Base-by-base conservation (phyloP, 1,284 basidiomycete genomes). In the Microbotryum lychnidis-dioicae region DNA sequence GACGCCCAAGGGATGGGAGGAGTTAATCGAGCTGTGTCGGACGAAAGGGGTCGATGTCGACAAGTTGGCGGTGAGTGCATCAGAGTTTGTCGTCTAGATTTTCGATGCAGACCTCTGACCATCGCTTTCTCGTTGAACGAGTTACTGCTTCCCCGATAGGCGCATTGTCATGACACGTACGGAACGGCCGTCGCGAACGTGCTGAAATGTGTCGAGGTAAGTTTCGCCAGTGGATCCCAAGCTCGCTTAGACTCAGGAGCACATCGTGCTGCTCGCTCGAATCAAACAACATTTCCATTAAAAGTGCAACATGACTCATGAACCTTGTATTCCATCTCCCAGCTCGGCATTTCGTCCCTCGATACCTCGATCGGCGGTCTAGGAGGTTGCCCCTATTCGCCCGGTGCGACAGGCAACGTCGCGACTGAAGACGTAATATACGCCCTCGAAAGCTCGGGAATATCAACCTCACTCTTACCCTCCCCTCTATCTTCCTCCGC, bases 351-450 rank as follows among this genome's bases (percentile, higher is more conserved):
- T 4, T 60, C 69, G 4, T 77, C 77, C 2, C 75, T 80, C 25
- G 79, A 81, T 66, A 72, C 77, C 5, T 86, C 87, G 2, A 83
- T 96, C 6, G 89, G 85, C 6, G 91, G 92, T 0, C 82, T 97
- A 0, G 93, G 93, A 2, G 91, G 92, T 16, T 97, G 93, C 72
- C 92, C 93, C 1, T 97, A 92, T 76, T 91, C 91, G 0, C 93
- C 93, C 0, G 92, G 92, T 1, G 91, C 91, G 6, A 92, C 89
- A 0, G 91, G 91, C n/a, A 93, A 93, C 70, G 87, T 92, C 29
- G 86, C 89, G 0, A 93, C 90, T 0, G 91, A 94, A 64, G 75
- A 70, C 55, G 61, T 72, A 14, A 44, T 96, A 4, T 91, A 94
- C 69, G 87, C 88, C 0, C 80, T 97, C 6, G 82, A 84, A 54